Base-by-base conservation (phyloP, 1,284 basidiomycete species). In the Blastosporella zonata region DNA sequence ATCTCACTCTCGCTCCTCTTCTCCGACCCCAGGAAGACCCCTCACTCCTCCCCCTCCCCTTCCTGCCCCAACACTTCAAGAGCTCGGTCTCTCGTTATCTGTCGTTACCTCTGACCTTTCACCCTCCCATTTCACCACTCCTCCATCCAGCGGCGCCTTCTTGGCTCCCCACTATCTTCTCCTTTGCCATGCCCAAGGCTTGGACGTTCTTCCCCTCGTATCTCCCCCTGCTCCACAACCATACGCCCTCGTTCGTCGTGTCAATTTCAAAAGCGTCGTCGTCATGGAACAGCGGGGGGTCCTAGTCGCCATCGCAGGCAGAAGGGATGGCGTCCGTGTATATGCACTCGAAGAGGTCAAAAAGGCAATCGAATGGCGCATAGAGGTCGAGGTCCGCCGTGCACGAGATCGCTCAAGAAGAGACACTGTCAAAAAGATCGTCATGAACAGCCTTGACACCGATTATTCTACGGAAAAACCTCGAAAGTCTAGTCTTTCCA, bases 241-340 rank as follows among this genome's bases (percentile, higher is more conserved):
- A 8, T 90, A 88, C 65, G 82, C 89, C 6, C 74, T 91, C 34
- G 82, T 91, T 17, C 79, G 88, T 22, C 75, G 88, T 45, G 87
- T 90, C 36, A 75, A 77, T 35, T 91, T 91, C 67, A 90, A 90
- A 62, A 82, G 78, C 50, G 82, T 91, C n/a, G 85, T 91, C 0
- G 82, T 91, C 13, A 91, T 91, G 88, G 89, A 91, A 59, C 87
- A 91, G 59, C 81, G 89, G 27, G 88, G 87, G 7, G 88, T 91
- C 1, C 69, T 91, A 17, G 88, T 91, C 10, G 88, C 89, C 13
- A 90, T 91, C 54, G 89, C 89, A 10, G 88, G 88, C 12, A 71
- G 88, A 52, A 71, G 88, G 57, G 87, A 91, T 56, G 88, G 89
- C 2, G 88, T 91, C 33, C 77, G 88, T 34, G 89, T 91, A 20